These are phyloP conservation scores for Aspergillus floridensis DNA, from an alignment of 2,329 filamentous ascomycete genomes.

Conservation along the genomic window DNA sequence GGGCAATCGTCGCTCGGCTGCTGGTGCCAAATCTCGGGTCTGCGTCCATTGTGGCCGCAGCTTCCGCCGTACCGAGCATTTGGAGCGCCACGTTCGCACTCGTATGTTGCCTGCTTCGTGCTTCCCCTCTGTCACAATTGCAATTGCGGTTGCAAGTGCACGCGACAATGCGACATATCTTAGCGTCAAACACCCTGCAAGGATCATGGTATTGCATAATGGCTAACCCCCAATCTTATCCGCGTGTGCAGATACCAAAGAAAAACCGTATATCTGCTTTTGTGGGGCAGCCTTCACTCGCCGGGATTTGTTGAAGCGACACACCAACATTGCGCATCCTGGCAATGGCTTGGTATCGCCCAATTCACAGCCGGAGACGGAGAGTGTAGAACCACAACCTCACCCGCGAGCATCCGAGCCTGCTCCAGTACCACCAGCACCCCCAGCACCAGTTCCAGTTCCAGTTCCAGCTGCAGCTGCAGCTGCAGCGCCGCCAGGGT, in stretches of 20 bases:
- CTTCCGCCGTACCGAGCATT: slow-evolving; percentile 36
- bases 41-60: slow-evolving; percentile 35
- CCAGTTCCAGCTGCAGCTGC: slow-evolving; percentile 16
- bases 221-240: slow-evolving; percentile 11
- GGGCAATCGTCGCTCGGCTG: slow-evolving; percentile 25
- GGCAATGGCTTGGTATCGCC: slow-evolving; percentile 29
- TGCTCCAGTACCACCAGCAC: slow-evolving; percentile 17
- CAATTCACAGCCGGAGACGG: slow-evolving; percentile 27
- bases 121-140: neutral
- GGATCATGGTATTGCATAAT: neutral
- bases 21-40: slow-evolving; percentile 30
- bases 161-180: neutral
- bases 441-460: slow-evolving; percentile 18
- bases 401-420: slow-evolving; percentile 15
- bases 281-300: slow-evolving; percentile 38
- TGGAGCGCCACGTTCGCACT: slow-evolving; percentile 37
- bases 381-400: slow-evolving; percentile 17
- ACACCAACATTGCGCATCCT: slow-evolving; percentile 34
- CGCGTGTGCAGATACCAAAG: slow-evolving; percentile 31
- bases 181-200: neutral
- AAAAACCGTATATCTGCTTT: slow-evolving; percentile 38
- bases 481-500: too few relatives aligned
- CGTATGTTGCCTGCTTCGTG: slow-evolving; percentile 23
- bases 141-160: too few relatives aligned
- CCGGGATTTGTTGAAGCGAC: slow-evolving; percentile 35